Base-by-base conservation (phyloP, 129 eudicot genomes). In the Gnaphalium uliginosum region DNA sequence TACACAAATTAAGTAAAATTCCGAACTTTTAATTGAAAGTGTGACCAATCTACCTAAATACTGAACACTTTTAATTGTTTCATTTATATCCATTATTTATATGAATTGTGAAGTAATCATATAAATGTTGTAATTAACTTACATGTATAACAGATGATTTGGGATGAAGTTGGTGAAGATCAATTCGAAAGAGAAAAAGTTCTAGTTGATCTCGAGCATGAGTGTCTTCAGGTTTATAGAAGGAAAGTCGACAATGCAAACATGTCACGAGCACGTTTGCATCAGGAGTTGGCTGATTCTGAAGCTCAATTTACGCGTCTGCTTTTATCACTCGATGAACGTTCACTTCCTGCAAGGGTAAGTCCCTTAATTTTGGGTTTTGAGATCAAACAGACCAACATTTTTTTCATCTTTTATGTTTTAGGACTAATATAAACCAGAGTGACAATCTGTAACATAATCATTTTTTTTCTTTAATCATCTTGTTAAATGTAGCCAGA, bases 111-210 rank as follows among this genome's bases (percentile, higher is more conserved):
- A 21, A 57, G 11, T 11, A 19, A 57, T 21, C 10, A 25, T 32
- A 61, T 3, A 30, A 14, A 4, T 35, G n/a, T 23, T 64, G 57
- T 66, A 7, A 35, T 17, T 46, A 62, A 15, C 27, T 54, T n/a
- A 18, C 2, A 13, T 4, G 6, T 65, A 4, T 8, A 30, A 70
- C 81, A 90, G 98, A 87, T 86, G 84, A 93, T 93, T 80, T 93
- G 98, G 97, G 93, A 93, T 77, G 96, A 90, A 87, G 91, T 93
- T 46, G 98, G 98, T 33, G 96, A 88, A 87, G 93, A 90, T 67
- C 74, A 85, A 39, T 74, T 69, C 27, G 91, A 86, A 54, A 79
- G 96, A 80, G 98, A 88, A 75, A 93, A 93, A 54, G 82, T 88
- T 39, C 68, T 88, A 59, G 80, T 88, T 26, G 95, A 88, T 68